Evolutionary conservation across 2,329 filamentous ascomycete genomes (phyloP), one percentile per base, ranked within the genome.

Genomic region (Ascochyta pisi): DNA sequence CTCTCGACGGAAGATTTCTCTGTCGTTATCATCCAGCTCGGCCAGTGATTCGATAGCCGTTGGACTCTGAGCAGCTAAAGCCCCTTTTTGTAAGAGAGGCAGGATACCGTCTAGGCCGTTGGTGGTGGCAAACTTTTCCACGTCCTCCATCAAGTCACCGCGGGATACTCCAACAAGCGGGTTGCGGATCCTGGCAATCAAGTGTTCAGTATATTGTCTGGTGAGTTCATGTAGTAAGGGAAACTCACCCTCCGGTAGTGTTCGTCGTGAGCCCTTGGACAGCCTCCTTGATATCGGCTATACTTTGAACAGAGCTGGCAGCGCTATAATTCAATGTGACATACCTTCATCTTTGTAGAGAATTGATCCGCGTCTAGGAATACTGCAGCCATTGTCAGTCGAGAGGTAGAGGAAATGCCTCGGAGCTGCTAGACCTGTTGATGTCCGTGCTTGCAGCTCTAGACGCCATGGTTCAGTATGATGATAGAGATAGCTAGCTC

Each of bases 1-100:
- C 69, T 91, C 89, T 47, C 86, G 78, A 19, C 78, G 78, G 15
- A 94, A 78, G 6, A 78, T 80, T 6, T 80, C 74, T 50, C 87
- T 83, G 63, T 90, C 88, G 1, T 78, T 76, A n/a, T 87, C 82
- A 54, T 82, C 78, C 1, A 93, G 81, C 10, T 85, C 83, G 50
- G 85, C 78, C 45, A 92, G 82, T 16, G 83, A 78, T 54, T 90
- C 87, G 68, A 83, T 89, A 23, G 81, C 79, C 8, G 77, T 77
- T 0, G 89, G 89, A 60, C 87, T 85, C 72, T 91, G 89, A 1
- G 90, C 90, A 12, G 91, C 83, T 12, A 93, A 79, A 1, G 90
- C 91, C 26, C 67, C 70, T 45, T 71, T 71, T 54, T 19, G 19
- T 19, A 19, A 19, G 19, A 19, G 19, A 19, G 3, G 2, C 19